Base-by-base conservation (phyloP, 1,284 basidiomycete species). In the Caloboletus inedulis region DNA sequence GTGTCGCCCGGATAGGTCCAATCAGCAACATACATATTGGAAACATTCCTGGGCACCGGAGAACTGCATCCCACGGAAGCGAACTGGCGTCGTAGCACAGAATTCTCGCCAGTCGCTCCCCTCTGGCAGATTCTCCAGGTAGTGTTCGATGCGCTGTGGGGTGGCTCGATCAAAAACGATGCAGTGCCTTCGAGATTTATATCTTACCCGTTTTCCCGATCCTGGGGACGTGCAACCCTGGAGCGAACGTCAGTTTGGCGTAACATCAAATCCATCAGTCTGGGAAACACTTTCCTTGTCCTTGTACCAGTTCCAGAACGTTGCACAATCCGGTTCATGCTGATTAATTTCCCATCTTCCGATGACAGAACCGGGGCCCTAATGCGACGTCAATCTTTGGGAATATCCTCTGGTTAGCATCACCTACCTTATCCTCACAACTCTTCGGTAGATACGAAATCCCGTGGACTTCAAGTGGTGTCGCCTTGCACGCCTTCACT, bases 81-180 rank as follows among this genome's bases (percentile, higher is more conserved):
- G 43, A n/a, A 33, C 52, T 3, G 65, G 65, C 1, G 68, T 69
- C 2, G 68, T 70, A 5, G 68, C 63, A 33, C 65, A 67, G 19
- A 69, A 69, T 35, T 70, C 66, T 23, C 62, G 52, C 67, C 64
- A 67, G 41, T 59, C 59, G 1, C 54, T 14, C 14, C 61, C 64
- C 6, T 25, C 21, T 23, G 66, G 62, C 31, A 66, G 47, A 19
- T 60, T 65, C 7, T 67, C 56, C 10, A 69, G 33, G 37, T 58
- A 63, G 10, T 68, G 64, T 27, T 68, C 60, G 14, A 65, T 54
- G 2, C 48, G 58, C 62, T 64, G 23, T 7, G 10, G n/a, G 2
- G 6, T 21, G 12, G 19, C 21, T 1, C 3, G 3, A 35, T 39
- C 21, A 21, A 19, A 23, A 41, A 25, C 27, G 13, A 13, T 9